These are phyloP conservation scores for Acanthamoeba sp. DNA, from an alignment of 208 protist species.

Conservation along the genomic window DNA sequence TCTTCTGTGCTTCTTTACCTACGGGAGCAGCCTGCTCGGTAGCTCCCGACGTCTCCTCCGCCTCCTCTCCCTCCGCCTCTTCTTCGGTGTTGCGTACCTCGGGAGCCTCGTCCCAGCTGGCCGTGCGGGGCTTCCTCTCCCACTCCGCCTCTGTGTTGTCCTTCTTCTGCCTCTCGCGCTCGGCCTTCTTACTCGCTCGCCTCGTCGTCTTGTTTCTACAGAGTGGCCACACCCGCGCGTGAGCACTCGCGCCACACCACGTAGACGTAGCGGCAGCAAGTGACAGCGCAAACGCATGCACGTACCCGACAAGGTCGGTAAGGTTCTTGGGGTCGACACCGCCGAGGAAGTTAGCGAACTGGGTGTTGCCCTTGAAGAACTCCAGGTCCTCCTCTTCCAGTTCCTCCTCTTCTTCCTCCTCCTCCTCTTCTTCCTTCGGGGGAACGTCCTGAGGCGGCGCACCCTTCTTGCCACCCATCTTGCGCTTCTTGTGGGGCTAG, in stretches of 20 bases:
- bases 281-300: neutral
- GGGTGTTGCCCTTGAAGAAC: neutral
- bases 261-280: neutral
- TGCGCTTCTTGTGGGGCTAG: slow-evolving; percentile 24
- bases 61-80: neutral
- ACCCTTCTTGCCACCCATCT: neutral
- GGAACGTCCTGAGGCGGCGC: neutral
- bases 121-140: slow-evolving; percentile 9
- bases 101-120: neutral
- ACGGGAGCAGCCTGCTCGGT: no score
- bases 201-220: neutral
- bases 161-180: slow-evolving; percentile 11
- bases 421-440: neutral
- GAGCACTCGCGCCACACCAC: neutral
- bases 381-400: neutral
- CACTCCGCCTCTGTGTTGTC: slow-evolving; percentile 26
- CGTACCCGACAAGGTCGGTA: neutral
- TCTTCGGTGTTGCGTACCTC: neutral
- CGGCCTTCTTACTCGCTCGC: slow-evolving; percentile 1
- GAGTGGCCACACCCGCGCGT: no score
- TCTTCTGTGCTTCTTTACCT: neutral
- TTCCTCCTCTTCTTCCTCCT: slow-evolving; percentile 20
- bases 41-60: neutral
- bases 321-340: neutral
- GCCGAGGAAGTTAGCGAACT: neutral